Evolutionary conservation across 306 rosid genomes (phyloP).

Genomic region (Vigna nakashimae): DNA sequence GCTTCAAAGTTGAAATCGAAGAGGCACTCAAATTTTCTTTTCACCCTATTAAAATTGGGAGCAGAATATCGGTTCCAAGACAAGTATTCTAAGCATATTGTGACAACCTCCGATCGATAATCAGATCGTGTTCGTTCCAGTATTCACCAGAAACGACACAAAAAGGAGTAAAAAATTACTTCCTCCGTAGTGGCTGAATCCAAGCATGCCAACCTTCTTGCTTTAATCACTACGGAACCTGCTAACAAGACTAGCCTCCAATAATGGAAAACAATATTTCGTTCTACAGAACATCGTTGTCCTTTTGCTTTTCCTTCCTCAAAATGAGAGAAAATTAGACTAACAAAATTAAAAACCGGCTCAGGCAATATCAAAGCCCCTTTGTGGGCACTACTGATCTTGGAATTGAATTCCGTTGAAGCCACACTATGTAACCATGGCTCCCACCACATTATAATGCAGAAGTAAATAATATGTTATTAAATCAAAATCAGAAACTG

Average conservation of each 20-base stretch:
- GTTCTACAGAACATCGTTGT: too few relatives aligned
- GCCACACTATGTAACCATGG: constrained; percentile 21
- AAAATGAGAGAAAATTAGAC: too few relatives aligned
- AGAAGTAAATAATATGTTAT: constrained; percentile 40
- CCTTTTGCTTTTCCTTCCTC: too few relatives aligned
- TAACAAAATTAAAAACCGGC: not conserved
- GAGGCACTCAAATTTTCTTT: not conserved
- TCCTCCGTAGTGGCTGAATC: too few relatives aligned
- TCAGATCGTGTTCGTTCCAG: not conserved
- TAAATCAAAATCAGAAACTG: constrained; percentile 44
- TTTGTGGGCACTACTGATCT: constrained; percentile 23
- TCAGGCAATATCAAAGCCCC: constrained; percentile 20
- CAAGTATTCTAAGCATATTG: too few relatives aligned
- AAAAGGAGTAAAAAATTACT: not conserved
- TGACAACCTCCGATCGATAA: too few relatives aligned
- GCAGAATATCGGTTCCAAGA: not conserved
- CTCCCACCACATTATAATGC: constrained; percentile 26
- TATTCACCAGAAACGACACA: constrained; percentile 16
- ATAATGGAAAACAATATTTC: too few relatives aligned
- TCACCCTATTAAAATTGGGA: not conserved
- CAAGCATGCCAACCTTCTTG: constrained; percentile 28
- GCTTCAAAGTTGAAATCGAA: not conserved
- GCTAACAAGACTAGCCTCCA: too few relatives aligned
- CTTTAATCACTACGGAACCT: not conserved
- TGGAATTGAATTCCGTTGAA: constrained; percentile 4